Conservation (phyloP, 2,329 filamentous ascomycete genomes). For the Orbilia blumenaviensis region DNA sequence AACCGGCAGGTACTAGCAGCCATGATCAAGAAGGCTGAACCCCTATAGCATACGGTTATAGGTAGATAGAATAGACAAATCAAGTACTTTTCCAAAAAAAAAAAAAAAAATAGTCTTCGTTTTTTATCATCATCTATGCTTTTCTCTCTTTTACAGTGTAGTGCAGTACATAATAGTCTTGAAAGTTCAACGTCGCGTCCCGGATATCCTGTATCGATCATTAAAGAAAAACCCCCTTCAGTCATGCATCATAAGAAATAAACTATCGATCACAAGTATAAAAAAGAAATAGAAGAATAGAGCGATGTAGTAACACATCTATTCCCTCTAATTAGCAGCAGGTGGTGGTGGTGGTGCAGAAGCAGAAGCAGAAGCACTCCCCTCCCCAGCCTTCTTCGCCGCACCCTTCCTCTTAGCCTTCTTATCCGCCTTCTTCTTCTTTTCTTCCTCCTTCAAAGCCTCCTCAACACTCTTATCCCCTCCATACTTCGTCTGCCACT, state of each 20-base stretch:
- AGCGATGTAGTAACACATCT: neutral
- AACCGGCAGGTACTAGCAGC: no score
- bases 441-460: conserved; percentile 60
- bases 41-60: no score
- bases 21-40: no score
- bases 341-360: no score
- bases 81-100: neutral
- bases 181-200: neutral
- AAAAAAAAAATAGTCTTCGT: no score
- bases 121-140: neutral
- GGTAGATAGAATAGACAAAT: no score
- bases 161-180: neutral
- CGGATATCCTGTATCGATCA: conserved; percentile 11
- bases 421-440: conserved; percentile 65
- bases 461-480: conserved; percentile 66
- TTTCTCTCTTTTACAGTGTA: neutral
- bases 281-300: neutral
- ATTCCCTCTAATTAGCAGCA: neutral
- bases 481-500: conserved; percentile 81
- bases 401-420: conserved; percentile 81
- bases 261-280: neutral
- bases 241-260: conserved; percentile 2
- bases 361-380: neutral
- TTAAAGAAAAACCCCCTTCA: neutral
- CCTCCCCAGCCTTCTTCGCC: conserved; percentile 19